Percentiles rank a stretch among this genome's conserved stretches.
These are phyloP conservation scores for Lactarius sanguifluus DNA, from an alignment of 768 basidiomycete species.

Conservation along the genomic window DNA sequence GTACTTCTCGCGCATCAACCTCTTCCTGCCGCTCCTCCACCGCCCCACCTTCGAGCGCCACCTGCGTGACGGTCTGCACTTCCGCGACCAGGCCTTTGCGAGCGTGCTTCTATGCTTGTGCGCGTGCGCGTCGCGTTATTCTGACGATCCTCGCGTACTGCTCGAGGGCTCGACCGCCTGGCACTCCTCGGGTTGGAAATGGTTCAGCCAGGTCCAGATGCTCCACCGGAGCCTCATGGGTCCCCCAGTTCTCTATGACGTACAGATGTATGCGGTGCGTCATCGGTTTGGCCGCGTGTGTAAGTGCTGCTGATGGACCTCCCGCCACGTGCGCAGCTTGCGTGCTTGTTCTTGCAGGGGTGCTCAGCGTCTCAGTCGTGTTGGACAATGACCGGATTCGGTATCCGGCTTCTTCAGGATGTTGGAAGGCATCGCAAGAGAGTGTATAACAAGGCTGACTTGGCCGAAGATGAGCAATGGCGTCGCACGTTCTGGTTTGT, in stretches of 20 bases:
- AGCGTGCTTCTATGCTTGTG: slow-evolving; percentile 49
- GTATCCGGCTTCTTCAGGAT: slow-evolving; percentile 70
- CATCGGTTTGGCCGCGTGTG: slow-evolving; percentile 34
- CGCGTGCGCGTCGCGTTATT: slow-evolving; percentile 50
- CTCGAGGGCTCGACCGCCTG: slow-evolving; percentile 32
- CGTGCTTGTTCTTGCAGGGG: slow-evolving; percentile 43
- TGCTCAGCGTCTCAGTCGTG: slow-evolving; percentile 49
- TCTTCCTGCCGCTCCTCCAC: slow-evolving; percentile 49
- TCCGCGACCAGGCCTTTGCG: slow-evolving; percentile 45
- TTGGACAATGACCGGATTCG: slow-evolving; percentile 61
- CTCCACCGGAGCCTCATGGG: slow-evolving; percentile 57
- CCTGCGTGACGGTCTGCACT: slow-evolving; percentile 41
- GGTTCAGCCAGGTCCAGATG: slow-evolving; percentile 59
- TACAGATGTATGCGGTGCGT: slow-evolving; percentile 64
- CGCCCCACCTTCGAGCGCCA: slow-evolving; percentile 45
- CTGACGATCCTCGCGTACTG: slow-evolving; percentile 51
- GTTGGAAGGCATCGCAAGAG: slow-evolving; percentile 66
- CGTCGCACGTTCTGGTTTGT: slow-evolving; percentile 63
- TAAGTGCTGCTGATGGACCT: slow-evolving; percentile 30
- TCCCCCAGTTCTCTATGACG: slow-evolving; percentile 60
- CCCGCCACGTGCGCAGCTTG: slow-evolving; percentile 33
- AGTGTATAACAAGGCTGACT: slow-evolving; percentile 41
- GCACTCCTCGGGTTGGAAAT: slow-evolving; percentile 47
- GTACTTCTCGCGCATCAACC: slow-evolving; percentile 47
- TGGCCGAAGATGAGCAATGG: slow-evolving; percentile 68